Base-by-base conservation (phyloP, 192 early-diverging fungal genomes). In the Mortierella claussenii region DNA sequence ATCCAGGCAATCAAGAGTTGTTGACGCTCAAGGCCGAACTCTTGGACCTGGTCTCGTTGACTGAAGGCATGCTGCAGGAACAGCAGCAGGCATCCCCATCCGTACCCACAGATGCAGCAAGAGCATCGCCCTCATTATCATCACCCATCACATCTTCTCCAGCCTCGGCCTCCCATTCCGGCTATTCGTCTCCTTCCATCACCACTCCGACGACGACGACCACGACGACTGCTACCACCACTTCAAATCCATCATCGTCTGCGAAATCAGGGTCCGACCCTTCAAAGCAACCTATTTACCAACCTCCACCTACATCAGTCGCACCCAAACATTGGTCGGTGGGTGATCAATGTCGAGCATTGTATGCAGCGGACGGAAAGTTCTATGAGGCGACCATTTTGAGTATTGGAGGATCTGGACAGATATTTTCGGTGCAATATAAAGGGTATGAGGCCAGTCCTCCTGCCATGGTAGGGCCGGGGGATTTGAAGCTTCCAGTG, bases 1-100 rank as follows among this genome's bases (percentile, higher is more conserved):
- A 92, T 76, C 90, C 92, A 11, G 78, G 79, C 28, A 92, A 93
- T 81, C 61, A 68, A 48, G 91, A 92, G 60, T 82, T 94, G 42
- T 57, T 79, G 51, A 90, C 87, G 60, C 83, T 93, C 45, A 82
- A 84, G 52, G 67, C 57, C 50, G 90, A 92, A 79, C 74, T 94
- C 49, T 81, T 65, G 23, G 90, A 93, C 62, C 83, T 94, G 28
- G 91, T 94, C 55, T 65, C 82, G 21, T 80, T 93, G 47, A 88
- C 86, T 47, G 65, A 73, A 28, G 74, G 68, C 30, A 69, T 82
- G 36, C 66, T 75, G 43, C 69, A 76, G 32, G 68, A 82, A 63
- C 76, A 78, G 54, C 62, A 48, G 24, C 36, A 50, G 24, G 60
- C 76, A 74, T 48, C 60, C 55, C 21, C 18, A 51, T 42, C 62